A percentile compares a stretch with the other conserved stretches of the same genome.
Conservation (phyloP, 2,329 filamentous ascomycete species). For the Ascochyta koolunga region DNA sequence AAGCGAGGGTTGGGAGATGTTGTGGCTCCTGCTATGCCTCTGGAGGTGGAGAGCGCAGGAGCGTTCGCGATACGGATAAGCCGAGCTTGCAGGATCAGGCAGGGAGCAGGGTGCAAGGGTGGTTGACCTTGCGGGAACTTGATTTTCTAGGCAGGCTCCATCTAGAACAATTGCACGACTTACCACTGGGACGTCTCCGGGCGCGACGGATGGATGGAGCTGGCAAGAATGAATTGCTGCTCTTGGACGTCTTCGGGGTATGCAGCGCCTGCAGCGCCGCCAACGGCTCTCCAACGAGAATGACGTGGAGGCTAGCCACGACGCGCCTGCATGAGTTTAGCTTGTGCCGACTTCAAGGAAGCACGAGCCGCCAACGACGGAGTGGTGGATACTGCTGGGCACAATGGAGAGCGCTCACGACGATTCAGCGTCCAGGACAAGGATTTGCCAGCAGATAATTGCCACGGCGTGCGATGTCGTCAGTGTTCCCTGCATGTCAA, state of each 20-base stretch:
- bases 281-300: slow-evolving; percentile 13
- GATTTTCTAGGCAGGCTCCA: slow-evolving; percentile 7
- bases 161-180: not conserved
- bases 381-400: no score
- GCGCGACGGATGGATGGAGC: not conserved
- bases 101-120: slow-evolving; percentile 13
- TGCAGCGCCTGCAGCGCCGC: slow-evolving; percentile 4
- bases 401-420: no score
- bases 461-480: slow-evolving; percentile 5
- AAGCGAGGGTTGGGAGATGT: slow-evolving; percentile 17
- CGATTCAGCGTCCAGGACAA: not conserved
- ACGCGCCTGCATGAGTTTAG: slow-evolving; percentile 1
- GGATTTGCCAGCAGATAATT: not conserved
- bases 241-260: slow-evolving; percentile 3
- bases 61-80: slow-evolving; percentile 8
- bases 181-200: slow-evolving; percentile 1
- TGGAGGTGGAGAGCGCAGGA: slow-evolving; percentile 9
- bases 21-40: not conserved
- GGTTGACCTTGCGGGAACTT: no score
- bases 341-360: not conserved
- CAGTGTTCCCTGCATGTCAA: not conserved
- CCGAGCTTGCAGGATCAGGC: slow-evolving; percentile 11
- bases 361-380: no score
- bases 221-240: not conserved
- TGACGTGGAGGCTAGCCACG: slow-evolving; percentile 15